phyloP scores from a whole-genome alignment of 257 asterid genomes.

The Anisodus acutangulus region DNA sequence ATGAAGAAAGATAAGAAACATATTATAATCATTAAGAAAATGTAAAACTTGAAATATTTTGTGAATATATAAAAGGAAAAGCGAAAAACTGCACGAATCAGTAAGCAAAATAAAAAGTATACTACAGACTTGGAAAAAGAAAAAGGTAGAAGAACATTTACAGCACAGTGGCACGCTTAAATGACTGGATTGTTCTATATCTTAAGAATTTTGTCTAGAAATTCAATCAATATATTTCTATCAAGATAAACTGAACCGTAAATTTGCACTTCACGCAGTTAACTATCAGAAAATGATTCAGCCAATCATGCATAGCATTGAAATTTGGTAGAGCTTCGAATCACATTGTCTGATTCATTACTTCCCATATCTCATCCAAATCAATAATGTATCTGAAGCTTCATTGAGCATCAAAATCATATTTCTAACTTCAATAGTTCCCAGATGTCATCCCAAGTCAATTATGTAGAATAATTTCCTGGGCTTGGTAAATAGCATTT shows the following conservation, averaged over 20 bases:
- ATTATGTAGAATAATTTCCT: not conserved
- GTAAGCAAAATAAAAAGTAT: not conserved
- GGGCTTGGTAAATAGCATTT: not conserved
- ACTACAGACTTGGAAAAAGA: not conserved
- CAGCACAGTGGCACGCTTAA: not conserved
- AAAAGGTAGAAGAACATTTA: conserved; percentile 4
- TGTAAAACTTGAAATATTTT: not conserved
- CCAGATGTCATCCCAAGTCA: not conserved
- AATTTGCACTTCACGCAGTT: not conserved
- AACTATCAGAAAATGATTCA: conserved; percentile 19
- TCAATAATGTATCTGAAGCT: conserved; percentile 11
- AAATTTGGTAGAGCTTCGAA: not conserved
- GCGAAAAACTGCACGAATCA: not conserved
- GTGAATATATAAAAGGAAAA: not conserved
- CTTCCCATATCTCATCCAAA: conserved; percentile 13
- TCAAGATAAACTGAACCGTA: not conserved
- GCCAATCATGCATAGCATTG: not conserved
- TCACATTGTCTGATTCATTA: not conserved
- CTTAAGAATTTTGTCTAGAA: conserved; percentile 9
- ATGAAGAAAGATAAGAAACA: conserved; percentile 18
- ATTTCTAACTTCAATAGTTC: conserved; percentile 12
- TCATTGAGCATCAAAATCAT: not conserved
- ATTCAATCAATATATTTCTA: conserved; percentile 1
- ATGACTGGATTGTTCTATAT: not conserved
- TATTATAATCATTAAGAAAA: conserved; percentile 17